phyloP scores from a whole-genome alignment of 352 stramenopile species.

The Pythium scleroteichum region DNA sequence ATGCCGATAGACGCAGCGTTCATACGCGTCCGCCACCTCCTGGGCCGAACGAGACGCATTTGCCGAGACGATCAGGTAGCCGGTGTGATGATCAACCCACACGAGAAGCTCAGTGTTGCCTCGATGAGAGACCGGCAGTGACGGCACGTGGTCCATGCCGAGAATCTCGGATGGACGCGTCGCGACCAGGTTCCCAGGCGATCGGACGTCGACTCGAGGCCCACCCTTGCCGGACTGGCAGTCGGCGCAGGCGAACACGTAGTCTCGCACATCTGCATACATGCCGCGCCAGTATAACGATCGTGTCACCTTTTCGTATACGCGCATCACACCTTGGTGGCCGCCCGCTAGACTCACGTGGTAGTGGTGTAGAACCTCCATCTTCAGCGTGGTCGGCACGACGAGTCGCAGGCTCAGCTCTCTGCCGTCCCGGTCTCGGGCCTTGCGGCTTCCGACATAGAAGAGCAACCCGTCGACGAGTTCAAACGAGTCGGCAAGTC shows the following conservation, averaged over 20 bases:
- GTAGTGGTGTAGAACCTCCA: conserved; percentile 28
- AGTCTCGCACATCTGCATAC: conserved; percentile 13
- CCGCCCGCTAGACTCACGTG: conserved; percentile 24
- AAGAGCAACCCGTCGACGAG: conserved; percentile 14
- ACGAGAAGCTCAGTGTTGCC: conserved; percentile 37
- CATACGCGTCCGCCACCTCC: conserved; percentile 29
- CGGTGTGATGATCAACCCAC: conserved; percentile 25
- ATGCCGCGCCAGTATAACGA: conserved; percentile 20
- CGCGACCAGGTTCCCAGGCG: conserved; percentile 23
- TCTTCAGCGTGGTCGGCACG: conserved; percentile 10
- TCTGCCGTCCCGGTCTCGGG: neutral
- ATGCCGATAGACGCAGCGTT: conserved; percentile 17
- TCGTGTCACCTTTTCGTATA: conserved; percentile 9
- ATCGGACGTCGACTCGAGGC: neutral
- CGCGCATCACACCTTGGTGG: conserved; percentile 24
- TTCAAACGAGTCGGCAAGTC: conserved; percentile 9
- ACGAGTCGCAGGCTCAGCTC: conserved; percentile 11
- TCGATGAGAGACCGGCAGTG: conserved; percentile 22
- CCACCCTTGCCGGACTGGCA: conserved; percentile 26
- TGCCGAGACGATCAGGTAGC: conserved; percentile 23
- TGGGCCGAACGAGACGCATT: conserved; percentile 20
- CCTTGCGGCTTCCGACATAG: conserved; percentile 1
- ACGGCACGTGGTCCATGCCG: conserved; percentile 34
- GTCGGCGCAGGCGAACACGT: conserved; percentile 16
- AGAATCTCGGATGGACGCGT: conserved; percentile 30